A percentile compares a stretch with the other conserved stretches of the same genome.
phyloP scores from a whole-genome alignment of 768 basidiomycete species.

The Pleurotus pulmonarius region DNA sequence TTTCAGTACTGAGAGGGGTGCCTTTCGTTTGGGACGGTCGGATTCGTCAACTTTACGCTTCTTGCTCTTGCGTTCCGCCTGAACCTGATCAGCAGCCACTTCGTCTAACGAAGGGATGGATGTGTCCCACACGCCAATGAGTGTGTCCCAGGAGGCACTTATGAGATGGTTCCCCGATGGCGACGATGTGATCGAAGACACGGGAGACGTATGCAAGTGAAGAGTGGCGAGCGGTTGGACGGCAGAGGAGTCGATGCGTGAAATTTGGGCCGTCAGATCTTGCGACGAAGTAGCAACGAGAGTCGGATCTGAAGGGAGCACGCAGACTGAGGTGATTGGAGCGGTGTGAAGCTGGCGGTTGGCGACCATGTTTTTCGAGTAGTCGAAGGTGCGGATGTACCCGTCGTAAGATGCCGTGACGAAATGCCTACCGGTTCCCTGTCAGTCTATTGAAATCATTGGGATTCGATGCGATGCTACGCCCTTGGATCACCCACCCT shows the following conservation, averaged over 20 bases:
- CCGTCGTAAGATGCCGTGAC: constrained; percentile 83
- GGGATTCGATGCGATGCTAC: not conserved
- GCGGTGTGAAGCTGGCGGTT: constrained; percentile 53
- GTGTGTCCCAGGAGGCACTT: constrained; percentile 83
- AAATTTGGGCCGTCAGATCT: constrained; percentile 69
- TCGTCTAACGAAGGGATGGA: constrained; percentile 61
- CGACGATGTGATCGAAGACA: constrained; percentile 67
- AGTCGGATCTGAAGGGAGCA: constrained; percentile 41
- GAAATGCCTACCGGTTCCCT: constrained; percentile 47
- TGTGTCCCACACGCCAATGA: constrained; percentile 81
- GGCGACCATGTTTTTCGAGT: constrained; percentile 53
- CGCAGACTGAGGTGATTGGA: constrained; percentile 62
- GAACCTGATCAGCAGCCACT: constrained; percentile 37
- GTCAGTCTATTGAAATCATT: constrained; percentile 10
- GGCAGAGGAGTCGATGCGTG: constrained; percentile 21
- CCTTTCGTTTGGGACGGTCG: constrained; percentile 50
- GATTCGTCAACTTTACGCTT: constrained; percentile 50
- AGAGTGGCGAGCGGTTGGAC: constrained; percentile 57
- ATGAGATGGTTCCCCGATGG: constrained; percentile 59
- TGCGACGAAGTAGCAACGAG: constrained; percentile 72
- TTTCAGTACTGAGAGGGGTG: constrained; percentile 69
- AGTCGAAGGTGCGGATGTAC: constrained; percentile 67
- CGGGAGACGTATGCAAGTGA: constrained; percentile 77
- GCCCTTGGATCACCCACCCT: constrained; percentile 34
- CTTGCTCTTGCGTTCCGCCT: constrained; percentile 56